Evolutionary conservation across 2,329 filamentous ascomycete genomes (phyloP).

Genomic region (Alternaria hordeiaustralica): DNA sequence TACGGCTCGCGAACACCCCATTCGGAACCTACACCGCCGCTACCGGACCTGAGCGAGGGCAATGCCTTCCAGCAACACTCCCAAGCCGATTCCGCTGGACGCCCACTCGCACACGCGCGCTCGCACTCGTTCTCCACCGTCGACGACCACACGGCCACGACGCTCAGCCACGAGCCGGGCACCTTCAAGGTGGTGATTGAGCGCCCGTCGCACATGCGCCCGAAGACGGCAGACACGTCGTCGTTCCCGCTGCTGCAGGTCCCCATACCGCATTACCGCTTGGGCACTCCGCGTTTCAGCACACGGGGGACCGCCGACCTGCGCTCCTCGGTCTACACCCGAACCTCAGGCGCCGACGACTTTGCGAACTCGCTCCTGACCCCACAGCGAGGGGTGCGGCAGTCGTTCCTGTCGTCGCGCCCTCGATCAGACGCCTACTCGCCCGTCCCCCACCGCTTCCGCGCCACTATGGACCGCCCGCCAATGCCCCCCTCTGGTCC

Average conservation of each 20-base stretch:
- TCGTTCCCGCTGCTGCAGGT: conserved; percentile 70
- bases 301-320: conserved; percentile 76
- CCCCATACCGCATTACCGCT: conserved; percentile 80
- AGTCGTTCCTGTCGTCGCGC: conserved; percentile 46
- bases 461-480: conserved; percentile 45
- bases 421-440: conserved; percentile 48
- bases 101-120: conserved; percentile 51
- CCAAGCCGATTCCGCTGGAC: conserved; percentile 21
- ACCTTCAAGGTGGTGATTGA: conserved; percentile 84
- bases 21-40: conserved; percentile 34
- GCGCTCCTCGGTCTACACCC: conserved; percentile 77
- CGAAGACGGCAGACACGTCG: conserved; percentile 66
- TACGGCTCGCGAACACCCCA: conserved; percentile 44
- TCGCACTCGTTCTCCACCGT: conserved; percentile 80
- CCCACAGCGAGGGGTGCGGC: conserved; percentile 43
- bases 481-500: conserved; percentile 43
- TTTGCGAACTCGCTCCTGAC: conserved; percentile 65
- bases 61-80: conserved; percentile 21
- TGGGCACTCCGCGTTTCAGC: conserved; percentile 84
- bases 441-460: conserved; percentile 40
- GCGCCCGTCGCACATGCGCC: conserved; percentile 66
- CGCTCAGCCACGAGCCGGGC: conserved; percentile 65
- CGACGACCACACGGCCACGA: conserved; percentile 62
- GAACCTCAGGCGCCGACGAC: conserved; percentile 72
- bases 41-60: conserved; percentile 23